Base-by-base conservation (phyloP, 1,284 basidiomycete genomes). In the Stygiomarasmius scandens region DNA sequence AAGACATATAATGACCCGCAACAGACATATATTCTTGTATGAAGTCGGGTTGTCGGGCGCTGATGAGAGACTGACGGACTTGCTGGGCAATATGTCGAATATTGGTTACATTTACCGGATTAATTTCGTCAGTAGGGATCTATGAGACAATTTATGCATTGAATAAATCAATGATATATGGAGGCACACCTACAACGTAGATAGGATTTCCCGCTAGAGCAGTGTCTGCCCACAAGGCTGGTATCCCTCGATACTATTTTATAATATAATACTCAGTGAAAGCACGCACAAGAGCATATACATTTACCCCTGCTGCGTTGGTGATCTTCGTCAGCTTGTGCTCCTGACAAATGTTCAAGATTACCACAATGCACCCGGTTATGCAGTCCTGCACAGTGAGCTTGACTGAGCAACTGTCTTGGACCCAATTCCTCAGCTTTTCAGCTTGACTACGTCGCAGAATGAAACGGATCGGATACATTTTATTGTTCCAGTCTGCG, bases 371-470 rank as follows among this genome's bases (percentile, higher is more conserved):
- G 52, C 68, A 71, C 16, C 74, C 73, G 0, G 64, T 66, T 49
- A 75, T 61, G 52, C 69, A 69, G 48, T 75, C 74, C 8, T 74
- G 72, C 6, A 58, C 58, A 2, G 63, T 63, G 14, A 74, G 34
- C 16, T 41, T 41, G 5, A 41, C 50, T 60, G 14, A 5, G 16
- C 12, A 16, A 41, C 50, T 24, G 44, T 36, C 41, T 27, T 49
- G 53, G 6, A 58, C 14, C 19, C 27, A 44, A 48, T 43, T 25
- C 5, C 51, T 24, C 47, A 71, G 62, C 2, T 45, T 49, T 5
- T 43, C 52, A 19, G 64, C 54, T 10, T 69, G 56, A 16, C 55
- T 32, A n/a, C 34, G 23, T 11, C 56, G 52, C 24, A 69, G 54
- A 2, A 60, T 65, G 56, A 62, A 71, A 52, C 55, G 59, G 4